Percentiles rank a stretch among this genome's conserved stretches.
Conservation (phyloP, 108 stramenopile genomes). For the Ochromonas danica region DNA sequence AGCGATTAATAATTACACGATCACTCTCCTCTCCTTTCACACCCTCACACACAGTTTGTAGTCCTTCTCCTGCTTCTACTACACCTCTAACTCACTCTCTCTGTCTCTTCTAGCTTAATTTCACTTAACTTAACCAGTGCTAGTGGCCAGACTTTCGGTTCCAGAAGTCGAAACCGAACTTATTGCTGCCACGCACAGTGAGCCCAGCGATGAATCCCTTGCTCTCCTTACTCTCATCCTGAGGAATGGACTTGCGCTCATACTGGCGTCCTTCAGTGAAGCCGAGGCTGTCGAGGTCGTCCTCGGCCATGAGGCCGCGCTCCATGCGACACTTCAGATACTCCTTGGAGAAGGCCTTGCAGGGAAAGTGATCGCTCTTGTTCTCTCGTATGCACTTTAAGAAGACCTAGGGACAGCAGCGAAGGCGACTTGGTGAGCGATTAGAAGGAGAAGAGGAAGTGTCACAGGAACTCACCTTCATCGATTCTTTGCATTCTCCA, state of each 20-base stretch:
- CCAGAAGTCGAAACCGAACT: too few species aligned
- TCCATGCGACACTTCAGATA: conserved; percentile 30
- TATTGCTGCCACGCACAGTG: not conserved
- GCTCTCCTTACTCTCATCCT: not conserved
- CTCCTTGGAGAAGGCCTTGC: not conserved
- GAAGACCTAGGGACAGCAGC: too few species aligned
- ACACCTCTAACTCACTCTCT: not conserved
- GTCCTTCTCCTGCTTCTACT: too few species aligned
- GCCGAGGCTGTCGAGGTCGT: not conserved
- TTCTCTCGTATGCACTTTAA: not conserved
- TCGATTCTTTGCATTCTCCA: conserved; percentile 18
- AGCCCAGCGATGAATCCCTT: conserved; percentile 7
- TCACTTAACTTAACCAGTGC: too few species aligned
- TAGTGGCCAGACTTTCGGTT: too few species aligned
- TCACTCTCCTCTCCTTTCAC: too few species aligned
- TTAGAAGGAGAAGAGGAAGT: not conserved
- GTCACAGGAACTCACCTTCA: not conserved
- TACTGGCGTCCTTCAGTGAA: not conserved
- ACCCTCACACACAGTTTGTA: too few species aligned
- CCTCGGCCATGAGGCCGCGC: conserved; percentile 24
- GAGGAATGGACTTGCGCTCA: not conserved
- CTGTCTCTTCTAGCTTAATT: too few species aligned
- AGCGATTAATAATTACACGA: too few species aligned
- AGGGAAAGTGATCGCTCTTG: not conserved
- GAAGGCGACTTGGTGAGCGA: too few species aligned